A percentile compares a stretch with the other conserved stretches of the same genome.
These are phyloP conservation scores for Phytophthora sp. DNA, from an alignment of 352 stramenopile genomes.

Conservation along the genomic window DNA sequence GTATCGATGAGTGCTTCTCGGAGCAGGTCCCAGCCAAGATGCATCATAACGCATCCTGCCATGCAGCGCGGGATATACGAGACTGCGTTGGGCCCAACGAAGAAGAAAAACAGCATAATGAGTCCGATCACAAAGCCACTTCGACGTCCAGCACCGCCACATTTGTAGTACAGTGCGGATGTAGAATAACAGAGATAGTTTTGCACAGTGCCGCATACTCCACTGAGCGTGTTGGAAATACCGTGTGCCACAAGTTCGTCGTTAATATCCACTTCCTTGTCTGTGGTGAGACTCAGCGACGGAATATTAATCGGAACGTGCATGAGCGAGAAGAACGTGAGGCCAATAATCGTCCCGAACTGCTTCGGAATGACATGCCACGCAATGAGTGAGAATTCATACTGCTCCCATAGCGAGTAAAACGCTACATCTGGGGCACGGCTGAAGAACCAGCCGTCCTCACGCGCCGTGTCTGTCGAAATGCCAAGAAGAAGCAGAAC, in stretches of 20 bases:
- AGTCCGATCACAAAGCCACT: constrained; percentile 69
- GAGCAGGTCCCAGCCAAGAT: constrained; percentile 91
- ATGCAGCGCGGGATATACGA: constrained; percentile 92
- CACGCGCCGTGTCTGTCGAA: constrained; percentile 59
- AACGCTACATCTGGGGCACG: constrained; percentile 70
- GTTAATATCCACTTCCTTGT: constrained; percentile 93
- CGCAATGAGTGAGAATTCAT: constrained; percentile 64
- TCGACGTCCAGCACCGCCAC: constrained; percentile 73
- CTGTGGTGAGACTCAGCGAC: constrained; percentile 82
- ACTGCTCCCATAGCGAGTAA: constrained; percentile 80
- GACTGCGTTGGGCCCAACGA: constrained; percentile 85
- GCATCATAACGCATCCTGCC: constrained; percentile 92
- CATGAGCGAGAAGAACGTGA: constrained; percentile 94
- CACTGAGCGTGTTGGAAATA: constrained; percentile 90
- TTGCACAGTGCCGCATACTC: constrained; percentile 86
- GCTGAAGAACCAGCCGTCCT: constrained; percentile 80
- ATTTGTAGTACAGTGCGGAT: constrained; percentile 90
- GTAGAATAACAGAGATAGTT: constrained; percentile 93
- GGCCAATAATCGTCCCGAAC: constrained; percentile 78
- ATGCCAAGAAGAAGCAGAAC: constrained; percentile 58
- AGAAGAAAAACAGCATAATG: constrained; percentile 88
- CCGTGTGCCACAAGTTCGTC: constrained; percentile 93
- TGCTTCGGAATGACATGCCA: constrained; percentile 83
- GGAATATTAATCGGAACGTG: constrained; percentile 97
- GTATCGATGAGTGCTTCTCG: constrained; percentile 92